Evolutionary conservation across 2,329 filamentous ascomycete genomes (phyloP), one percentile per base, ranked within the genome.

Genomic region (Penicillium corylophilum): DNA sequence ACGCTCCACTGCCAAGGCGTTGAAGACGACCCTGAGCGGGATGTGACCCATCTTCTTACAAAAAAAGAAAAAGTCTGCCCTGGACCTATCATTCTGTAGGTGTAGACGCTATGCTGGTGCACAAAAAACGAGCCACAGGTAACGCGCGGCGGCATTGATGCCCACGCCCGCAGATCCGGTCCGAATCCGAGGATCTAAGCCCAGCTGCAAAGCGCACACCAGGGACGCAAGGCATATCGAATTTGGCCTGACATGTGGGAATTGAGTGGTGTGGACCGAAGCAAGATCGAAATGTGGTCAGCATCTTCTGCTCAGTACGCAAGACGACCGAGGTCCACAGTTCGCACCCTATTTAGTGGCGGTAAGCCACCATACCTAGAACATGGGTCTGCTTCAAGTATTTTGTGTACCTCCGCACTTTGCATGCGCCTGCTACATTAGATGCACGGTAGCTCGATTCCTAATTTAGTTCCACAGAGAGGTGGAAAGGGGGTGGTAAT

Each of bases 311-410:
- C 29, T 36, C 44, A 38, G 51, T 42, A 33, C 33, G 26, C 26
- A 28, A 29, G n/a, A 29, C 9, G 29, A 31, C 48, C 35, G 35
- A 38, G 16, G 18, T 38, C 18, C 35, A 38, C 9, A 38, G 51
- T 45, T 54, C 44, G 44, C 48, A 45, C 36, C 40, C 44, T 35
- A n/a, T 41, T 39, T 9, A 26, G 44, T 54, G 51, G 51, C 51
- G 42, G 44, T 28, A 47, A 51, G 44, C 51, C 46, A 50, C 44
- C 15, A 4, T 22, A 22, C 26, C 44, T 33, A 23, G 22, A 18
- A 28, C 4, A 45, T 54, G 36, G 47, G 26, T 47, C 46, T 23
- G 18, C 20, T 29, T 31, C 28, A 41, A 44, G 24, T 41, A 44
- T 44, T 40, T 24, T 35, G n/a, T 48, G 44, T 47, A 41, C 46